phyloP scores from a whole-genome alignment of 169 alveolate species.

The Plasmodium inui region DNA sequence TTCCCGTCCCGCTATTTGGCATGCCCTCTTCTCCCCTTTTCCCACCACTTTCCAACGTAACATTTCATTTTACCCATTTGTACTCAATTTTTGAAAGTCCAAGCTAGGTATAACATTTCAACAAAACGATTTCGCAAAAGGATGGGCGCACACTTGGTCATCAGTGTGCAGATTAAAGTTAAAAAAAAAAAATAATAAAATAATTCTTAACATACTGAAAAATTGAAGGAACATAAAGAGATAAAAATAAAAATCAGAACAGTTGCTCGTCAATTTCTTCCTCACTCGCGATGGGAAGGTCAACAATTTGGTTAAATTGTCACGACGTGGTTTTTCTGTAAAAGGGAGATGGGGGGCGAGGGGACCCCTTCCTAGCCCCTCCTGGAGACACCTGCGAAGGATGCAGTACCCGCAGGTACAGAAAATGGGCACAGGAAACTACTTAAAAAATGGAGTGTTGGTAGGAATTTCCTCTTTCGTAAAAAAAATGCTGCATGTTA shows the following conservation, averaged over 20 bases:
- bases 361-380: background rate
- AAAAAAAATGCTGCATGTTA: background rate
- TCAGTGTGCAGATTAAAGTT: background rate
- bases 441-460: background rate
- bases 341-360: background rate
- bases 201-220: background rate
- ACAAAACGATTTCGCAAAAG: background rate
- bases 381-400: background rate
- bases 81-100: background rate
- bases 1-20: too few species aligned
- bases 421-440: background rate
- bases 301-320: background rate
- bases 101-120: background rate
- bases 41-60: background rate
- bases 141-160: background rate
- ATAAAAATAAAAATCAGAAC: background rate
- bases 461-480: background rate
- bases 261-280: background rate
- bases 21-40: background rate
- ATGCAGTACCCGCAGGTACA: background rate
- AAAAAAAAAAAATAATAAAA: background rate
- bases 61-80: background rate
- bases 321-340: background rate
- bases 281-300: background rate
- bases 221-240: background rate